Conservation (phyloP, 371 early-diverging fungal species). For the Mortierella sp. region DNA sequence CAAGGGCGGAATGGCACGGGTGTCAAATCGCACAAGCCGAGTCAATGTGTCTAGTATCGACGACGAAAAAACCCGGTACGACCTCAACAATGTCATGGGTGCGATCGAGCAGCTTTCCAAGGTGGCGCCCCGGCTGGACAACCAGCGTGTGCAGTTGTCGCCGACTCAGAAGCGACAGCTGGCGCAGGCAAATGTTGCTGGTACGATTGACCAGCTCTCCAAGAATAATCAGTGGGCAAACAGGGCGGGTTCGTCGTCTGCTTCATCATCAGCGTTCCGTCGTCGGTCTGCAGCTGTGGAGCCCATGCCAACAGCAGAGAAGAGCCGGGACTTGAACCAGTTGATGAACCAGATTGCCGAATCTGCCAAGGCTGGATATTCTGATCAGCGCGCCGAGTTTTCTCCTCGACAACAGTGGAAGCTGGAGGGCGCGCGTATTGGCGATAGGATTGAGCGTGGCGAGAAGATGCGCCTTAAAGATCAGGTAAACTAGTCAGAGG, state of each 20-base stretch:
- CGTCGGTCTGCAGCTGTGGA: conserved; percentile 8
- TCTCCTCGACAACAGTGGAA: conserved; percentile 49
- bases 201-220: conserved; percentile 59
- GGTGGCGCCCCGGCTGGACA: conserved; percentile 63
- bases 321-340: conserved; percentile 36
- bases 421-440: conserved; percentile 48
- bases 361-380: conserved; percentile 30
- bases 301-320: conserved; percentile 1
- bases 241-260: conserved; percentile 14
- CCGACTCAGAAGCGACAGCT: conserved; percentile 30
- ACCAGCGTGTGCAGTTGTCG: conserved; percentile 64
- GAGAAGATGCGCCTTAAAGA: conserved; percentile 52
- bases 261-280: conserved; percentile 4
- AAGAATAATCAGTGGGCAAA: conserved; percentile 55
- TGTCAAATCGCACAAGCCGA: neutral
- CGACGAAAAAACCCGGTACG: conserved; percentile 59
- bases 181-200: conserved; percentile 34
- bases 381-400: conserved; percentile 42
- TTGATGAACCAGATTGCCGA: conserved; percentile 51
- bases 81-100: conserved; percentile 64
- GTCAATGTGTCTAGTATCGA: conserved; percentile 12
- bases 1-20: neutral
- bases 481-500: conserved; percentile 18
- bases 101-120: conserved; percentile 64
- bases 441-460: conserved; percentile 41